phyloP scores from a whole-genome alignment of 225 moss, liverwort and hornwort species.

The Antitrichia curtipendula region DNA sequence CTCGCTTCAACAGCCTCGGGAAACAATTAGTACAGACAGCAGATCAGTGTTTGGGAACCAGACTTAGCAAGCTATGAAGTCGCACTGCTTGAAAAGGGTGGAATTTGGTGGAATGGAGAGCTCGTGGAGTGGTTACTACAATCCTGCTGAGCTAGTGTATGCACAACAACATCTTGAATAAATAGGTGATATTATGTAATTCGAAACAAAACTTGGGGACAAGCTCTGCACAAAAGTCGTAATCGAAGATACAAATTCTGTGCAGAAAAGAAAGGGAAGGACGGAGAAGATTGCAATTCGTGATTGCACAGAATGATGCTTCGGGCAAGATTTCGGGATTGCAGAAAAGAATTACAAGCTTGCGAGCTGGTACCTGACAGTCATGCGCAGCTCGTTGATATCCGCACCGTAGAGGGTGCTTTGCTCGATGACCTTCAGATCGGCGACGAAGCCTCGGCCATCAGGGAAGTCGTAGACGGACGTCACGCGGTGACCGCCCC shows the following conservation, averaged over 20 bases:
- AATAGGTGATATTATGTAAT: neutral
- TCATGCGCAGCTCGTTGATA: conserved; percentile 32
- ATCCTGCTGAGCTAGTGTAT: neutral
- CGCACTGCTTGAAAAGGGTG: neutral
- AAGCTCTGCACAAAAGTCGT: neutral
- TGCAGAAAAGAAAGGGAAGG: neutral
- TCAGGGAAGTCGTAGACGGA: conserved; percentile 32
- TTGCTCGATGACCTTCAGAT: conserved; percentile 25
- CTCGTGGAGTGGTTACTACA: neutral
- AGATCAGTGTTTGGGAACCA: neutral
- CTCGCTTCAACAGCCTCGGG: neutral
- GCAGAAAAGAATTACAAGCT: neutral
- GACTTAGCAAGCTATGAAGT: neutral
- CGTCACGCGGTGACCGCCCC: conserved; percentile 35
- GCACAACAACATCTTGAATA: neutral
- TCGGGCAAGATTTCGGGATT: neutral
- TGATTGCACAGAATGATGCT: neutral
- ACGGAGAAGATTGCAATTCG: neutral
- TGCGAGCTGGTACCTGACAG: conserved; percentile 23
- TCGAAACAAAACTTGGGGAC: neutral
- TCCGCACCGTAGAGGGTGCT: conserved; percentile 23
- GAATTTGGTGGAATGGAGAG: neutral
- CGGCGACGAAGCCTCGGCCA: conserved; percentile 31
- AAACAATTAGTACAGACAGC: neutral
- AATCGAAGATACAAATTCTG: neutral